Percentiles rank a stretch among this genome's conserved stretches.
Conservation (phyloP, 306 rosid genomes). For the Trichosanthes cucumerina region DNA sequence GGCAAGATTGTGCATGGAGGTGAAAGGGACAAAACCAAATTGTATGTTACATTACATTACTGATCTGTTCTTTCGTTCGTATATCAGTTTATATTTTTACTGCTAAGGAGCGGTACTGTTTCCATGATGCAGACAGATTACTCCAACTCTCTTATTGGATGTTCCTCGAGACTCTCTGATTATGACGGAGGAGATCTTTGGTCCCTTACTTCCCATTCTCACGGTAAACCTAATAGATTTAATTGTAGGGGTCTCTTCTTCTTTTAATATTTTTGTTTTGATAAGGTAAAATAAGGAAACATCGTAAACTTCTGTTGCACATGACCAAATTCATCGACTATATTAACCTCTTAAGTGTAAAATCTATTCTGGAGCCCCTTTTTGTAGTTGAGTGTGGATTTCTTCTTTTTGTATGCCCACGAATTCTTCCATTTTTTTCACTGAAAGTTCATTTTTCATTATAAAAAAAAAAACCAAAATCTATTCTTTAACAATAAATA, state of each 20-base stretch:
- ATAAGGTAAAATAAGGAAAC: neutral
- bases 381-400: too few species aligned
- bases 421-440: too few species aligned
- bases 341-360: neutral
- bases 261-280: neutral
- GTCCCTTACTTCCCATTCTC: slow-evolving; percentile 91
- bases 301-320: neutral
- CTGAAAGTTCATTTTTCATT: too few species aligned
- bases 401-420: too few species aligned
- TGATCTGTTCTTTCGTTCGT: slow-evolving; percentile 5
- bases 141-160: slow-evolving; percentile 85
- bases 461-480: too few species aligned
- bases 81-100: slow-evolving; percentile 11
- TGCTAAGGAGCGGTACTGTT: neutral
- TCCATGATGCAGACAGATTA: slow-evolving; percentile 51
- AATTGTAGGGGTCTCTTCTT: neutral
- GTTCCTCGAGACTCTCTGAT: slow-evolving; percentile 68
- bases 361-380: neutral
- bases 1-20: slow-evolving; percentile 87
- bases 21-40: slow-evolving; percentile 52
- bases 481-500: neutral
- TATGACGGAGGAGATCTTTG: slow-evolving; percentile 90
- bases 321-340: neutral
- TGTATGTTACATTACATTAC: slow-evolving; percentile 44
- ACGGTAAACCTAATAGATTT: slow-evolving; percentile 35